Evolutionary conservation across 1,139 yeast species (phyloP), one percentile per base, ranked within the genome.

Genomic region (Lizanozyma gosingica): DNA sequence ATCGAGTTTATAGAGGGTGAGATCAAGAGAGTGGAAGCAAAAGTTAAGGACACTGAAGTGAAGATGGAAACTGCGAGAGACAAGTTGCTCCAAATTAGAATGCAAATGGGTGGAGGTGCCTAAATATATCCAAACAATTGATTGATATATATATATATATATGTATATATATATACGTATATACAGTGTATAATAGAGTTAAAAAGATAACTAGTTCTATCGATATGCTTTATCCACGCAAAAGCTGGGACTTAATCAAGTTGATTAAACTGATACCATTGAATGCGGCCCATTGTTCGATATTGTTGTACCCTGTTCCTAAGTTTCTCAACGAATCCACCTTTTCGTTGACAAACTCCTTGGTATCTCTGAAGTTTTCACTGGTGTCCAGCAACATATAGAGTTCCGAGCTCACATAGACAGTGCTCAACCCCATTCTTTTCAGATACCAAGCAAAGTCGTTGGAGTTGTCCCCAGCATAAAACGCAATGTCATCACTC

Each of bases 401-500:
- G 46, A 87, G 63, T 57, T 92, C 97, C 34, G 81, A 58, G 33
- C 82, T 71, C 1, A 84, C 83, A 55, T 84, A 87, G 3, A 84
- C 73, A 1, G 83, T 69, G 15, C 87, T 73, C 22, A 90, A 58
- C 4, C 85, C 73, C 18, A 81, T 65, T 48, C 97, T 69, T 56
- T 88, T 85, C n/a, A 94, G 67, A 58, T 92, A 92, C 98, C 98
- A 92, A 2, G 86, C 82, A 58, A 85, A 81, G 58, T 87, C 96
- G 45, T 82, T 76, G n/a, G 94, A 78, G 41, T 69, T 62, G 55
- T 90, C 97, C 3, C 90, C 94, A 0, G 95, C 79, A 50, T 78
- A 78, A 59, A 65, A 87, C 40, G 87, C 77, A 47, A 92, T 71
- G 55, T 92, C 97, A 59, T 92, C 97, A 15, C 88, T 73, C 41